Conservation (phyloP, 306 rosid genomes). For the Arachis stenosperma region DNA sequence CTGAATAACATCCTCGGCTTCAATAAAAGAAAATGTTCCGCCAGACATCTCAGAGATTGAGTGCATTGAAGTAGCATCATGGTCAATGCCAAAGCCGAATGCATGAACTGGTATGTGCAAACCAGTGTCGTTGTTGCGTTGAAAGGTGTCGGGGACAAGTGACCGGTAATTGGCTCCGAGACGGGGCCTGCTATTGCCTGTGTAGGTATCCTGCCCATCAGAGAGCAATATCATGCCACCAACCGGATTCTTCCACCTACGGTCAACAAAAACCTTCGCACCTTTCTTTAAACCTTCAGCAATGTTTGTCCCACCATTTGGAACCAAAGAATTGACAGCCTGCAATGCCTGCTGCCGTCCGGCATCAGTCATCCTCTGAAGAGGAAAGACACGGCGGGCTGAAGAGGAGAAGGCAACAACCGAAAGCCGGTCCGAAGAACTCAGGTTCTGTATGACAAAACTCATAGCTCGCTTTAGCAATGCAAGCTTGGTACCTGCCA, state of each 20-base stretch:
- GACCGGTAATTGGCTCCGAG: conserved; percentile 51
- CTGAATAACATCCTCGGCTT: conserved; percentile 84
- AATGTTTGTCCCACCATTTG: conserved; percentile 87
- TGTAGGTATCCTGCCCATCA: conserved; percentile 91
- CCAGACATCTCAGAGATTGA: conserved; percentile 82
- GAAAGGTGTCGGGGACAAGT: conserved; percentile 69
- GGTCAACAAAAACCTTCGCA: conserved; percentile 80
- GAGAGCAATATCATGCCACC: conserved; percentile 83
- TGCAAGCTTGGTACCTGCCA: conserved; percentile 91
- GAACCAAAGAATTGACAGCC: conserved; percentile 68
- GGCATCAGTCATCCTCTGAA: conserved; percentile 71
- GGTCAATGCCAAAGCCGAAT: conserved; percentile 91
- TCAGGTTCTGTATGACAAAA: conserved; percentile 87
- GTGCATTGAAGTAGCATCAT: conserved; percentile 84
- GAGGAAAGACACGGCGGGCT: conserved; percentile 86
- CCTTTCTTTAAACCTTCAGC: conserved; percentile 86
- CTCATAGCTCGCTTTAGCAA: conserved; percentile 92
- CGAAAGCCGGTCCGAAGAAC: conserved; percentile 83
- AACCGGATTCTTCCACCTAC: conserved; percentile 86
- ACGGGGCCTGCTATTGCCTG: conserved; percentile 38
- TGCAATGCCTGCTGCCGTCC: conserved; percentile 81
- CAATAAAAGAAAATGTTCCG: conserved; percentile 97
- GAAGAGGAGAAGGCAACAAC: conserved; percentile 83
- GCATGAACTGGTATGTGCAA: conserved; percentile 86
- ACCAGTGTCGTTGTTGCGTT: conserved; percentile 49